Conservation (phyloP, 2,329 filamentous ascomycete species). For the Calonectria naviculata region DNA sequence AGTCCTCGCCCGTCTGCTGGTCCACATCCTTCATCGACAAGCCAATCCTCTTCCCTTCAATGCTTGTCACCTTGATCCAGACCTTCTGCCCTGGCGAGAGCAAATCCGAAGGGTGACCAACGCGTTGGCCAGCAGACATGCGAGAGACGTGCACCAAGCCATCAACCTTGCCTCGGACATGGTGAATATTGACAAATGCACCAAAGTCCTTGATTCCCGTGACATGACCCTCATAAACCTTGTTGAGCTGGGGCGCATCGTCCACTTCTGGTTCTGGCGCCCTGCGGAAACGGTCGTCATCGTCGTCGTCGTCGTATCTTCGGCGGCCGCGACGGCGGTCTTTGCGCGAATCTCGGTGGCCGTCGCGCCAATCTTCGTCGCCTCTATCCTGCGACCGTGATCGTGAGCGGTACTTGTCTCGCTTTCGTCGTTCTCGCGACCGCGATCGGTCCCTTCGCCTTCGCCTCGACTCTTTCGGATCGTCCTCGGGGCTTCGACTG, state of each 20-base stretch:
- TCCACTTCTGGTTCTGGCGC: constrained; percentile 82
- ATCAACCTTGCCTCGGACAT: constrained; percentile 88
- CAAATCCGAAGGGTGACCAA: constrained; percentile 92
- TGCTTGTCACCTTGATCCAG: constrained; percentile 91
- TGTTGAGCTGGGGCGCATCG: constrained; percentile 82
- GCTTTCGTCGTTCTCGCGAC: constrained; percentile 54
- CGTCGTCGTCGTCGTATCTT: constrained; percentile 51
- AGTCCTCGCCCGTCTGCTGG: constrained; percentile 85
- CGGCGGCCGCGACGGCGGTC: constrained; percentile 49
- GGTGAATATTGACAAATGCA: constrained; percentile 91
- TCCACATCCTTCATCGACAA: constrained; percentile 98
- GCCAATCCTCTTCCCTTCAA: constrained; percentile 84
- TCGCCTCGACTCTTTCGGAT: constrained; percentile 54
- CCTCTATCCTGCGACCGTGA: constrained; percentile 52
- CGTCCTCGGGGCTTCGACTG: constrained; percentile 67
- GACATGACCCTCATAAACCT: constrained; percentile 90
- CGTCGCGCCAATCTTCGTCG: constrained; percentile 59
- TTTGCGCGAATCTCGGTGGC: constrained; percentile 44
- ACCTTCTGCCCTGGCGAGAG: constrained; percentile 84
- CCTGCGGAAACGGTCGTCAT: constrained; percentile 71
- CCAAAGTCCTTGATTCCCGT: constrained; percentile 97
- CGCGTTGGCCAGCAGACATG: constrained; percentile 83
- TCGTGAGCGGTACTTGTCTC: constrained; percentile 49
- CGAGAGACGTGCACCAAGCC: constrained; percentile 95
- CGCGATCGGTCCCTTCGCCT: constrained; percentile 53